These are phyloP conservation scores for Erodium trifolium DNA, from an alignment of 441 rosid genomes.

Conservation along the genomic window DNA sequence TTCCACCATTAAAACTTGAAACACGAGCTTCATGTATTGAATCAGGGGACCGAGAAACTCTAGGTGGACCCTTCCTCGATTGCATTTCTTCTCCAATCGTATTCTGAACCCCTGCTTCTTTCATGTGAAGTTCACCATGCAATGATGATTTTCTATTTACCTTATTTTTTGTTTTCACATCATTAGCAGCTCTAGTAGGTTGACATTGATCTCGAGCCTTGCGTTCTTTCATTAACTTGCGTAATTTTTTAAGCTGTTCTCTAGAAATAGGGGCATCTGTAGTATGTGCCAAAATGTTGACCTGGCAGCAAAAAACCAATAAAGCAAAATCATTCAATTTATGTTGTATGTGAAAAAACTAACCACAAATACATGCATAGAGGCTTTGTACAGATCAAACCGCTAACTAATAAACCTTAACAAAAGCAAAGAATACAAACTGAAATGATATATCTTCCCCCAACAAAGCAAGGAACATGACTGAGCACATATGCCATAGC, in stretches of 20 bases:
- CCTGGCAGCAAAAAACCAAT: constrained; percentile 43
- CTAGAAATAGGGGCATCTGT: constrained; percentile 65
- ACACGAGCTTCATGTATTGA: constrained; percentile 23
- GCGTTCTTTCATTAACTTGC: constrained; percentile 59
- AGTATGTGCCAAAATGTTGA: constrained; percentile 75
- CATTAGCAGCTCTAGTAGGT: constrained; percentile 19
- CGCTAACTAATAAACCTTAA: background rate
- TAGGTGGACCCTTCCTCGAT: constrained; percentile 32
- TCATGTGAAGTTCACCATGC: constrained; percentile 25
- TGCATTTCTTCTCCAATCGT: constrained; percentile 29
- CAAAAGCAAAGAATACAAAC: background rate
- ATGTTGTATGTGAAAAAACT: background rate
- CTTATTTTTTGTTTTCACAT: constrained; percentile 23
- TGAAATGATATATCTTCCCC: background rate
- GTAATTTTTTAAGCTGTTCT: constrained; percentile 67
- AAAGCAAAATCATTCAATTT: constrained; percentile 10
- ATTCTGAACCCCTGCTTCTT: constrained; percentile 27
- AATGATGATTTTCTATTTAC: constrained; percentile 21
- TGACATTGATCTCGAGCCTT: constrained; percentile 33
- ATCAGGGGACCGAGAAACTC: constrained; percentile 37
- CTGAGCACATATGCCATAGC: background rate
- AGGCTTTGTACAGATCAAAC: background rate
- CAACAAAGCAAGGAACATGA: constrained; percentile 1
- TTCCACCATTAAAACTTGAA: constrained; percentile 20
- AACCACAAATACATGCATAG: background rate